Conservation (phyloP, 2,329 filamentous ascomycete genomes). For the Fusarium duplospermum region DNA sequence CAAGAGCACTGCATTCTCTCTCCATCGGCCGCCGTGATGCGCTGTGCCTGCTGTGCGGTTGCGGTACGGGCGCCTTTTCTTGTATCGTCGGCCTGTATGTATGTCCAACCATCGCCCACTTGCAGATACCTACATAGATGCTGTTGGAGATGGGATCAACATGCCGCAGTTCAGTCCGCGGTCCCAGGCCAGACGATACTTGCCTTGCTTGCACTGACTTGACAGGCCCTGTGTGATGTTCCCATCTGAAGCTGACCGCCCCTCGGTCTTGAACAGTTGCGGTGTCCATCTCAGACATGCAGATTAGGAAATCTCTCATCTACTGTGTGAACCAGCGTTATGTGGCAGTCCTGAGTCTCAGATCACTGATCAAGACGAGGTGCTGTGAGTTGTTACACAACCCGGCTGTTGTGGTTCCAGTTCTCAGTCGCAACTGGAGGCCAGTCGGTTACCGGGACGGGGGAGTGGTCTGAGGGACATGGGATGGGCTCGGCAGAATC, state of each 20-base stretch:
- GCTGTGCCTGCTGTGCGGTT: slow-evolving; percentile 12
- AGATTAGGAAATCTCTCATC: slow-evolving; percentile 19
- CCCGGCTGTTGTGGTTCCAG: slow-evolving; percentile 35
- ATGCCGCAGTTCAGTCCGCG: slow-evolving; percentile 5
- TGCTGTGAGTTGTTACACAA: slow-evolving; percentile 34
- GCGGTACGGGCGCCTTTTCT: slow-evolving; percentile 1
- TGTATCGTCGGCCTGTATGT: slow-evolving; percentile 3
- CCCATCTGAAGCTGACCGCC: slow-evolving; percentile 34
- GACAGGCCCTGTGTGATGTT: slow-evolving; percentile 18
- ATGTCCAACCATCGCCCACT: slow-evolving; percentile 14
- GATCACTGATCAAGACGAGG: slow-evolving; percentile 34
- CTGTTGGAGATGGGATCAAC: slow-evolving; percentile 18
- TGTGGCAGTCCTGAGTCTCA: slow-evolving; percentile 30
- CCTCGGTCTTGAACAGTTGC: slow-evolving; percentile 15
- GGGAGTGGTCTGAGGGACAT: slow-evolving; percentile 12
- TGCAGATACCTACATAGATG: slow-evolving; percentile 2
- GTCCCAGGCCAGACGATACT: slow-evolving; percentile 4
- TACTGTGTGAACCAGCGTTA: slow-evolving; percentile 13
- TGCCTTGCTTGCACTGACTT: background rate
- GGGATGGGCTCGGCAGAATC: slow-evolving; percentile 16
- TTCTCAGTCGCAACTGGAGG: slow-evolving; percentile 19
- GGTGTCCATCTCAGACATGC: slow-evolving; percentile 36
- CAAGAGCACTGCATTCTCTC: slow-evolving; percentile 14
- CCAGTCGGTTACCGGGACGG: slow-evolving; percentile 14
- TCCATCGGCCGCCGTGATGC: slow-evolving; percentile 15